Evolutionary conservation across 352 stramenopile genomes (phyloP).

Genomic region (Phytopythium kandeliae): DNA sequence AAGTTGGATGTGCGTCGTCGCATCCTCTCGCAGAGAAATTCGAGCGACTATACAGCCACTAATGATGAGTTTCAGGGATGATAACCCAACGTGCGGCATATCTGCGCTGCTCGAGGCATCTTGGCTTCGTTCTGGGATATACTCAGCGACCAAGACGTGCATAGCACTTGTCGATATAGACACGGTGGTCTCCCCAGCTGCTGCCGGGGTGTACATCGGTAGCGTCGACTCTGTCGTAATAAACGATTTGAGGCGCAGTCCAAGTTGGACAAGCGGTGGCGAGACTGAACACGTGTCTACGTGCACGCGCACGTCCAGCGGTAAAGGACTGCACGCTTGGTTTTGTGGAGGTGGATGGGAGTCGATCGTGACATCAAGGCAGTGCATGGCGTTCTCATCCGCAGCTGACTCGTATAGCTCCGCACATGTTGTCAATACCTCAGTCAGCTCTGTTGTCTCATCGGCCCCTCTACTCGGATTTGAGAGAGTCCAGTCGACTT

Average conservation of each 20-base stretch:
- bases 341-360: not conserved
- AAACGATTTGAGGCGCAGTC: constrained; percentile 39
- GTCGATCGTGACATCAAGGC: constrained; percentile 12
- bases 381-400: constrained; percentile 8
- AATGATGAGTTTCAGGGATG: constrained; percentile 43
- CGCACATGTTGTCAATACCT: constrained; percentile 24
- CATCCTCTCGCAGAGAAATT: constrained; percentile 36
- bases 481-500: constrained; percentile 25
- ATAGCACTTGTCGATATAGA: constrained; percentile 64
- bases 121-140: constrained; percentile 12
- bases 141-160: constrained; percentile 49
- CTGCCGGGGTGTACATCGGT: constrained; percentile 22
- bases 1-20: constrained; percentile 42
- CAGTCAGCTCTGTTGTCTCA: not conserved
- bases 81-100: not conserved
- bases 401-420: constrained; percentile 24
- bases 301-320: constrained; percentile 50
- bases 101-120: not conserved
- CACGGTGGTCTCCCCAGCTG: constrained; percentile 26
- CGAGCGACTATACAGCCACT: constrained; percentile 55
- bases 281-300: constrained; percentile 53
- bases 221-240: constrained; percentile 35
- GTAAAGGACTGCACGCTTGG: constrained; percentile 5
- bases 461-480: not conserved
- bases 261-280: constrained; percentile 42